phyloP scores from a whole-genome alignment of 73 alveolate genomes.

The Stentor coeruleus region DNA sequence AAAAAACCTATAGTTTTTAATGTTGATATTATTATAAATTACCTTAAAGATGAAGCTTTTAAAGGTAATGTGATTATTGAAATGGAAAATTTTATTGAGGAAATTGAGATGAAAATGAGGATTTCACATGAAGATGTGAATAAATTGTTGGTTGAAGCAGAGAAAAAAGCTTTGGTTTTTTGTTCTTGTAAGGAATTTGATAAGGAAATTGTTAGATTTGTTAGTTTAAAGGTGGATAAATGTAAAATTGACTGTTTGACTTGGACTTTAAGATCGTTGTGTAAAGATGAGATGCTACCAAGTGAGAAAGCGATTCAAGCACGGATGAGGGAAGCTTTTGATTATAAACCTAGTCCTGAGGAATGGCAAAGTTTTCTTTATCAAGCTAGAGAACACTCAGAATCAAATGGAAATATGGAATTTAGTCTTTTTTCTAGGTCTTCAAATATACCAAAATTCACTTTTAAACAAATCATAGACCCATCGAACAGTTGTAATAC shows the following conservation, averaged over 20 bases:
- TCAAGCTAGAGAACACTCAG: slow-evolving; percentile 7
- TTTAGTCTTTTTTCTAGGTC: slow-evolving; percentile 15
- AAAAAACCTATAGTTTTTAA: too few relatives aligned
- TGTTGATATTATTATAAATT: not conserved
- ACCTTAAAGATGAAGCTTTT: slow-evolving; percentile 6
- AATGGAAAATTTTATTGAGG: not conserved
- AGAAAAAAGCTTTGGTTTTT: not conserved
- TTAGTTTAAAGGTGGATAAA: not conserved
- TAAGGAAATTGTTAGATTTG: not conserved
- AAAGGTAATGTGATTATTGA: slow-evolving; percentile 10
- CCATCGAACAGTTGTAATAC: slow-evolving; percentile 7
- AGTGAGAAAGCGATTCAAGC: slow-evolving; percentile 56
- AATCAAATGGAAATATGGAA: not conserved
- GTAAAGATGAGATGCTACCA: slow-evolving; percentile 60
- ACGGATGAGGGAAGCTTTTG: slow-evolving; percentile 61
- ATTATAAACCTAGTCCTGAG: slow-evolving; percentile 37
- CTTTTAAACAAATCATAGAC: not conserved
- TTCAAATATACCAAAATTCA: not conserved
- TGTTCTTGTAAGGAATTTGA: not conserved
- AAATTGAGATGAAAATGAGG: not conserved
- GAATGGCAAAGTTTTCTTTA: slow-evolving; percentile 54
- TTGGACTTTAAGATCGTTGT: slow-evolving; percentile 47
- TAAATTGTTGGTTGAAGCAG: not conserved
- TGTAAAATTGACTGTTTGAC: slow-evolving; percentile 38
- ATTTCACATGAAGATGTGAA: not conserved